Evolutionary conservation across 495 filamentous ascomycete genomes (phyloP).

Genomic region (Clavariopsis aquatica): DNA sequence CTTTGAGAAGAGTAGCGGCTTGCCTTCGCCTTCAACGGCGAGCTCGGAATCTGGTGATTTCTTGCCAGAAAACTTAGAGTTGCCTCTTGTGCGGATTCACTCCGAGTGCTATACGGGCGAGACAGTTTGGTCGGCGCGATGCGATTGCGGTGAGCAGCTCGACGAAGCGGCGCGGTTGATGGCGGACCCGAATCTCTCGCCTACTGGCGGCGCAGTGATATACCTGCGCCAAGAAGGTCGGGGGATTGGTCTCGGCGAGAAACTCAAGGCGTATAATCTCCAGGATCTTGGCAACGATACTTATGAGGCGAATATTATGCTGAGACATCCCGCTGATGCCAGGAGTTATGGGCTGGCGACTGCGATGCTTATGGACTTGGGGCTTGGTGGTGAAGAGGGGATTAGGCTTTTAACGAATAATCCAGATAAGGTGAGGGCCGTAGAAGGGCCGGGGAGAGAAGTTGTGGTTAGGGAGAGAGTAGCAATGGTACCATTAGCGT

Average conservation of each 20-base stretch:
- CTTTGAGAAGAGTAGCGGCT: neutral
- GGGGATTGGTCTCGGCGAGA: conserved; percentile 91
- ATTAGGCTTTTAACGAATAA: conserved; percentile 94
- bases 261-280: conserved; percentile 96
- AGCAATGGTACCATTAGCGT: conserved; percentile 92
- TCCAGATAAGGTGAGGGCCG: conserved; percentile 91
- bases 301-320: conserved; percentile 88
- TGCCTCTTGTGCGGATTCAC: conserved; percentile 88
- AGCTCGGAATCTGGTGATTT: conserved; percentile 21
- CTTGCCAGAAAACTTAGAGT: conserved; percentile 11
- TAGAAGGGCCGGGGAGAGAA: conserved; percentile 87
- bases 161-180: conserved; percentile 95
- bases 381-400: conserved; percentile 64
- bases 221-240: conserved; percentile 95
- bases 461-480: conserved; percentile 86
- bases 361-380: conserved; percentile 87
- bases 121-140: conserved; percentile 95
- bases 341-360: conserved; percentile 92
- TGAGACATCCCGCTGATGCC: conserved; percentile 92
- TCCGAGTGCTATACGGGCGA: conserved; percentile 99
- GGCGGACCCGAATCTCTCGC: conserved; percentile 66
- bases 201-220: conserved; percentile 82
- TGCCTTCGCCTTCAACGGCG: conserved; percentile 17
- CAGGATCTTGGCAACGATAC: conserved; percentile 95
- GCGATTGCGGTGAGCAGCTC: conserved; percentile 96